Conservation (phyloP, 2,329 filamentous ascomycete species). For the Proliferodiscus dingleyae region DNA sequence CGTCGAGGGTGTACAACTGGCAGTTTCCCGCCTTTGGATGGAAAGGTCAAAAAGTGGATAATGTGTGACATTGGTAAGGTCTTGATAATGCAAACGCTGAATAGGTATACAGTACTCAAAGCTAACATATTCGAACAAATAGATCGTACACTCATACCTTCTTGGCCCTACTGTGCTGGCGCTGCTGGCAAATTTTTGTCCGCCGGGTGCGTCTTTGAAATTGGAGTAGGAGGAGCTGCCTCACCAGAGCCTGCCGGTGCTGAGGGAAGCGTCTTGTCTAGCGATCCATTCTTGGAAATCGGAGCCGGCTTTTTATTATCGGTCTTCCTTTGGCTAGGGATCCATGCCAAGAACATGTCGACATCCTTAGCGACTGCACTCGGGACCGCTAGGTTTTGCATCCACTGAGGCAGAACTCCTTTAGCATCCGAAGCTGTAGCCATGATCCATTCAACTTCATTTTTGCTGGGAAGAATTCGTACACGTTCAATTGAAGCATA, state of each 20-base stretch:
- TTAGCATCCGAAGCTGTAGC: conserved; percentile 67
- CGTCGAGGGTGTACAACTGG: conserved; percentile 62
- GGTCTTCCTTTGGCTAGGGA: conserved; percentile 31
- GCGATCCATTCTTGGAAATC: conserved; percentile 4
- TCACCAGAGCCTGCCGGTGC: conserved; percentile 1
- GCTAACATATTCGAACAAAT: conserved; percentile 1
- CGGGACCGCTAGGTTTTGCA: conserved; percentile 61
- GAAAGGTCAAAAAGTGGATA: conserved; percentile 20
- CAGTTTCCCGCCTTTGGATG: conserved; percentile 38
- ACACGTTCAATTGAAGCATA: conserved; percentile 65
- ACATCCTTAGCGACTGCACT: conserved; percentile 67
- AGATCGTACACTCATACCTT: conserved; percentile 2
- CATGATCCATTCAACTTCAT: conserved; percentile 69
- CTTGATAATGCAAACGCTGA: background rate
- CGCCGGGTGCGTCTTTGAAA: conserved; percentile 3
- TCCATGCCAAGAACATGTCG: conserved; percentile 61
- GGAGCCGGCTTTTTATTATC: conserved; percentile 4
- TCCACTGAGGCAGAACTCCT: conserved; percentile 59
- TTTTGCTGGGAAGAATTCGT: conserved; percentile 26
- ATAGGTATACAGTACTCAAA: conserved; percentile 4
- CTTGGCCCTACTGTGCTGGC: background rate
- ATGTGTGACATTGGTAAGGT: background rate
- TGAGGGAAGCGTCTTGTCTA: conserved; percentile 4
- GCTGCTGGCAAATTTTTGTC: too few relatives aligned
- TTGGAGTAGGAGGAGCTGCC: conserved; percentile 1